Evolutionary conservation across 306 rosid species (phyloP).

Genomic region (Cajanus cajan): DNA sequence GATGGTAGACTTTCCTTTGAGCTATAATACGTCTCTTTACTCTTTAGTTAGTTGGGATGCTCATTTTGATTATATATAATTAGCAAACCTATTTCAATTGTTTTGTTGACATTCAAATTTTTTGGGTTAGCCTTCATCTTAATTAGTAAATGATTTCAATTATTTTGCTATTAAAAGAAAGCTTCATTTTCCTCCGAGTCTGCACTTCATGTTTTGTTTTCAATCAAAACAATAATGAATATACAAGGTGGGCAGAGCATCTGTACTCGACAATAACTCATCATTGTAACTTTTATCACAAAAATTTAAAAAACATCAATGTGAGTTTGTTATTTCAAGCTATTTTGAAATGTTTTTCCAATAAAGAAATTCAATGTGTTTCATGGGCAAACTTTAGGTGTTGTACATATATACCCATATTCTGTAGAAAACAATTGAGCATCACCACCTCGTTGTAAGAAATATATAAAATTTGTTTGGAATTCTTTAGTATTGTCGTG

Average conservation of each 20-base stretch:
- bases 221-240: background rate
- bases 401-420: no score
- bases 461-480: background rate
- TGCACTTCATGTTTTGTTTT: background rate
- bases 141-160: background rate
- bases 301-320: background rate
- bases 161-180: background rate
- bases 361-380: no score
- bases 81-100: background rate
- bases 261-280: background rate
- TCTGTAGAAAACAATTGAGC: no score
- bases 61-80: background rate
- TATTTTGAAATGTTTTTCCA: no score
- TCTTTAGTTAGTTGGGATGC: background rate
- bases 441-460: background rate
- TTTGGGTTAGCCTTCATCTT: background rate
- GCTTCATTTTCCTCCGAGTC: background rate
- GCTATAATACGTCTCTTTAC: background rate
- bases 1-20: background rate
- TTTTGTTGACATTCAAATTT: background rate
- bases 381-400: no score
- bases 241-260: background rate
- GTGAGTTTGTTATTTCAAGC: background rate
- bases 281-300: background rate
- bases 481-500: background rate